Evolutionary conservation across 1,284 basidiomycete species (phyloP).

Genomic region (Lentinus polychrous): DNA sequence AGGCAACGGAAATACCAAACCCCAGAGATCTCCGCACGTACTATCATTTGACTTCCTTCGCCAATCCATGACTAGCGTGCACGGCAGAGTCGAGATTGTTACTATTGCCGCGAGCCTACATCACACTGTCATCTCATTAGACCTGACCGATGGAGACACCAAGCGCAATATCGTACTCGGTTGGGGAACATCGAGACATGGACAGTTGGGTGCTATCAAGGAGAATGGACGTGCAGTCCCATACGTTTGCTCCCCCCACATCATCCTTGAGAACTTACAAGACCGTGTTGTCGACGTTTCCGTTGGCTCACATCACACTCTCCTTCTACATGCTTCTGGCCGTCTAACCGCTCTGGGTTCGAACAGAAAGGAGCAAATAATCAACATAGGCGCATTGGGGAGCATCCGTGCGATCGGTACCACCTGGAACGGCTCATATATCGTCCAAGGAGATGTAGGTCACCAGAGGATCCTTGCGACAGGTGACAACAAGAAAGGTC

Average conservation of each 20-base stretch:
- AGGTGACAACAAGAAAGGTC: conserved; percentile 65
- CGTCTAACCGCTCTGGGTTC: conserved; percentile 52
- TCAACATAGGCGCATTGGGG: conserved; percentile 27
- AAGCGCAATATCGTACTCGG: conserved; percentile 44
- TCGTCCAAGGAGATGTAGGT: conserved; percentile 26
- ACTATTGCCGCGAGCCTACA: conserved; percentile 63
- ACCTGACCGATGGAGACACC: conserved; percentile 17
- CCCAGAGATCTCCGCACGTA: conserved; percentile 25
- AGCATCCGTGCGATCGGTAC: conserved; percentile 42
- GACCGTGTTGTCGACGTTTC: conserved; percentile 32
- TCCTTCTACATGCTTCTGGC: conserved; percentile 47
- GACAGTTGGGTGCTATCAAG: conserved; percentile 53
- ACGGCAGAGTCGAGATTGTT: conserved; percentile 25
- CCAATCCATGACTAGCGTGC: not conserved
- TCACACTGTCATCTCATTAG: conserved; percentile 52
- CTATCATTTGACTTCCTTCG: conserved; percentile 31
- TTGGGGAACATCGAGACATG: conserved; percentile 81
- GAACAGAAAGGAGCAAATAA: conserved; percentile 63
- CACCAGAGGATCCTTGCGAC: conserved; percentile 31
- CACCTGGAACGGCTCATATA: conserved; percentile 82
- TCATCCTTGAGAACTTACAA: conserved; percentile 20
- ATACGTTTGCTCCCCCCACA: conserved; percentile 28
- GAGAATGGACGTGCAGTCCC: conserved; percentile 17
- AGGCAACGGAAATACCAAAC: conserved; percentile 38
- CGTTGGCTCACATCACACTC: conserved; percentile 69